Percentiles rank a stretch among this genome's conserved stretches.
phyloP scores from a whole-genome alignment of 495 filamentous ascomycete genomes.

The Cladorrhinum samala region DNA sequence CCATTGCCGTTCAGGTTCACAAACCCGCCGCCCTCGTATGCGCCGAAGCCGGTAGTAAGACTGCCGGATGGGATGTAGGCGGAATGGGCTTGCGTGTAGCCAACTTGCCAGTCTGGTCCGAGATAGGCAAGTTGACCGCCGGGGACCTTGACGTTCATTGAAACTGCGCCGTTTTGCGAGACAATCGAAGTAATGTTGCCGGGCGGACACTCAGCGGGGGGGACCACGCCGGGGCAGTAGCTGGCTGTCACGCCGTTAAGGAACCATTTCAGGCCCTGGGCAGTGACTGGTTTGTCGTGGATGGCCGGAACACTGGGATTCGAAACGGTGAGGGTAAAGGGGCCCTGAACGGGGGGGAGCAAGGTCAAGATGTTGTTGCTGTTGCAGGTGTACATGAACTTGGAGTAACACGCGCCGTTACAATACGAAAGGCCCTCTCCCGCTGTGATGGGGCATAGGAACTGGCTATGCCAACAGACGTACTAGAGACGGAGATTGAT shows the following conservation, averaged over 20 bases:
- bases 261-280: constrained; percentile 29
- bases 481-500: constrained; percentile 18
- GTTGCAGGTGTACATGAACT: constrained; percentile 39
- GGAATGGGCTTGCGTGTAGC: constrained; percentile 57
- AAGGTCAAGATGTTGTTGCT: constrained; percentile 24
- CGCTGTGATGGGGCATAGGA: constrained; percentile 27
- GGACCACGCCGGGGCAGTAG: constrained; percentile 29
- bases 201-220: constrained; percentile 19
- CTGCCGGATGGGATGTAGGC: constrained; percentile 50
- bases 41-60: constrained; percentile 34
- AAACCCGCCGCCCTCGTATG: constrained; percentile 29
- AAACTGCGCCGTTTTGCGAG: constrained; percentile 9
- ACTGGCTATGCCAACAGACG: constrained; percentile 26
- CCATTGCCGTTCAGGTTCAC: constrained; percentile 31
- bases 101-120: constrained; percentile 46
- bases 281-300: constrained; percentile 37
- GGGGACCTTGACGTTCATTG: constrained; percentile 48
- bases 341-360: constrained; percentile 30
- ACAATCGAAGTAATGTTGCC: constrained; percentile 24
- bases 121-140: constrained; percentile 64
- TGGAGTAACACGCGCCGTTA: constrained; percentile 31
- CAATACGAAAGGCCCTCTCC: constrained; percentile 26
- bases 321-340: constrained; percentile 33
- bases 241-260: constrained; percentile 40
- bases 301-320: constrained; percentile 37